phyloP scores from a whole-genome alignment of 257 asterid genomes.

The Phtheirospermum japonicum region DNA sequence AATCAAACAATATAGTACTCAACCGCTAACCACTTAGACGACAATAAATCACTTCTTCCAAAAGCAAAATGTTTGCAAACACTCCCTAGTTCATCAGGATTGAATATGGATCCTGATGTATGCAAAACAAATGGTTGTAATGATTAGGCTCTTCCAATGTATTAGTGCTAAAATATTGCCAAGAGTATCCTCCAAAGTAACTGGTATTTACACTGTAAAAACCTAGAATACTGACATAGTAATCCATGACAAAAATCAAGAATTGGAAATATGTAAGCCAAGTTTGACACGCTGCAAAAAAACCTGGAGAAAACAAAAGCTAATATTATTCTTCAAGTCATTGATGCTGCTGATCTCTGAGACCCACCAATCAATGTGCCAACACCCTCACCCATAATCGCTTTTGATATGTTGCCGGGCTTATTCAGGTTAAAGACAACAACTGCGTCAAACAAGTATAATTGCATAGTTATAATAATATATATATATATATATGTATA shows the following conservation, averaged over 20 bases:
- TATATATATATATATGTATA: too few relatives aligned
- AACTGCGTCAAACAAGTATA: conserved; percentile 46
- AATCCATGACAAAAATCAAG: conserved; percentile 2
- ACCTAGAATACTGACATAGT: background rate
- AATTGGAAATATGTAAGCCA: background rate
- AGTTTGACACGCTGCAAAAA: background rate
- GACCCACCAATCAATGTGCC: conserved; percentile 72
- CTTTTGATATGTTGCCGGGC: conserved; percentile 77
- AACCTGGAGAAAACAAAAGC: background rate
- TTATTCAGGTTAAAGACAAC: conserved; percentile 85
- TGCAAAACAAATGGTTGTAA: too few relatives aligned
- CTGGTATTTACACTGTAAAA: conserved; percentile 12
- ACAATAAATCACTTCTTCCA: too few relatives aligned
- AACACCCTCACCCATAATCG: conserved; percentile 74
- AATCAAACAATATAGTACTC: too few relatives aligned
- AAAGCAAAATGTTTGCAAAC: too few relatives aligned
- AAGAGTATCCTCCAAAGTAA: too few relatives aligned
- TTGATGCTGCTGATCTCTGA: conserved; percentile 38
- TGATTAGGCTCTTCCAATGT: too few relatives aligned
- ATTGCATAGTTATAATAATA: conserved; percentile 3
- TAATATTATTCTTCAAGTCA: conserved; percentile 29
- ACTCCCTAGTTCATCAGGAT: too few relatives aligned
- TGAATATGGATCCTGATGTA: too few relatives aligned
- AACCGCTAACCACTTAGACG: too few relatives aligned
- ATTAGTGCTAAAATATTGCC: too few relatives aligned